Evolutionary conservation across 192 early-diverging fungal species (phyloP).

Genomic region (Umbelopsis vinacea): DNA sequence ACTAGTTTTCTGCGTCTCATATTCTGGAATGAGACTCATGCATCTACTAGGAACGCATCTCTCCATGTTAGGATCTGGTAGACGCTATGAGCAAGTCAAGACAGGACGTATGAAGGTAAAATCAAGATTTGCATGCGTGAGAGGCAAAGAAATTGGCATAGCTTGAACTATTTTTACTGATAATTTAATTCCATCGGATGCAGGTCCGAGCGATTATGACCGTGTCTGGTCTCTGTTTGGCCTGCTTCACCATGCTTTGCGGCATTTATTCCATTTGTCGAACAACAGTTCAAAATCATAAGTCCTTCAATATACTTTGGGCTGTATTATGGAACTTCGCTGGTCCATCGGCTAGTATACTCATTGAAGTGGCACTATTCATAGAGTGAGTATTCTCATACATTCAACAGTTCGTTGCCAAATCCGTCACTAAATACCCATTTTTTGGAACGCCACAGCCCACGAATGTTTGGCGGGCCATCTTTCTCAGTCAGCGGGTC

Average conservation of each 20-base stretch:
- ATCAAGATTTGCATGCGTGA: neutral
- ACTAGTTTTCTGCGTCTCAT: conserved; percentile 8
- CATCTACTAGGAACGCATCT: conserved; percentile 18
- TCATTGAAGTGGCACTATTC: conserved; percentile 7
- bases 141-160: no score
- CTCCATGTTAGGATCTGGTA: neutral
- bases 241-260: conserved; percentile 10
- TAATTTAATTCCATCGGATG: neutral
- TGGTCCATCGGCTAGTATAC: neutral
- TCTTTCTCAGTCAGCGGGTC: neutral
- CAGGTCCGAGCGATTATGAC: conserved; percentile 30
- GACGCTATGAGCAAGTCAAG: conserved; percentile 14
- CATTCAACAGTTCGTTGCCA: neutral
- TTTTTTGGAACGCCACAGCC: neutral
- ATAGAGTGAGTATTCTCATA: neutral
- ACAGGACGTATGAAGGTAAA: conserved; percentile 29
- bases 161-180: neutral
- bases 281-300: neutral
- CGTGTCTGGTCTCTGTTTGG: conserved; percentile 1
- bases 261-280: conserved; percentile 20
- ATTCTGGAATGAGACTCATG: conserved; percentile 28
- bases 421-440: no score
- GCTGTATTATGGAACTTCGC: conserved; percentile 14
- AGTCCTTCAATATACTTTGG: neutral
- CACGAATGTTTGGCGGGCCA: neutral